A percentile compares a stretch with the other conserved stretches of the same genome.
Conservation (phyloP, 73 alveolate species). For the Durusdinium trenchii region DNA sequence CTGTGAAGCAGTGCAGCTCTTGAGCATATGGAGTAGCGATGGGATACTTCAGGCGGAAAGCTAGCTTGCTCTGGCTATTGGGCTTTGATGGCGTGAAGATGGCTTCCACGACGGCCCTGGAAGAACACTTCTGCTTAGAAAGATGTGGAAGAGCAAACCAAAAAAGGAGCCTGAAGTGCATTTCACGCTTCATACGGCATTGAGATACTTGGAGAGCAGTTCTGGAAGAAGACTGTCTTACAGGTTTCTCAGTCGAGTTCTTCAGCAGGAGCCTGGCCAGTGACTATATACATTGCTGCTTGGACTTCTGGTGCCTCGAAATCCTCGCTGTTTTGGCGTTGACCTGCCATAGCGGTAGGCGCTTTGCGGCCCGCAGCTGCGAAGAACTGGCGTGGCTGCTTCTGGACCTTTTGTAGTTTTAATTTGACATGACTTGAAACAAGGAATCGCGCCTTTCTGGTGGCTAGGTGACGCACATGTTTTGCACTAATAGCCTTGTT, state of each 20-base stretch:
- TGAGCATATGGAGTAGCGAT: neutral
- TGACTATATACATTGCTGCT: neutral
- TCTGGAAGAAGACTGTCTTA: neutral
- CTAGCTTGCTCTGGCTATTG: neutral
- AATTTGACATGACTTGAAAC: neutral
- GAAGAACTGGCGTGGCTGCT: neutral
- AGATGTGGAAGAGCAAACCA: neutral
- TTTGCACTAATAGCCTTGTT: neutral
- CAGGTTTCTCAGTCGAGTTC: neutral
- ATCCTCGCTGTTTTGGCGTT: neutral
- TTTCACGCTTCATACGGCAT: neutral
- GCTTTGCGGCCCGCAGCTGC: constrained; percentile 3
- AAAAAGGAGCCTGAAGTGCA: neutral
- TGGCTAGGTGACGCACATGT: neutral
- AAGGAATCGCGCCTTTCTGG: neutral
- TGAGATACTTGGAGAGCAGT: neutral
- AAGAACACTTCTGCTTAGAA: neutral
- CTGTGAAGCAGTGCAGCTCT: neutral
- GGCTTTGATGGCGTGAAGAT: neutral
- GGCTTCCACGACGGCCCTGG: constrained; percentile 11
- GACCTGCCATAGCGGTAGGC: neutral
- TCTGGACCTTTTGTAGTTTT: neutral
- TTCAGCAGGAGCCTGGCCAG: neutral
- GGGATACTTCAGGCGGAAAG: neutral
- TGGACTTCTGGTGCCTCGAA: neutral